Conservation (phyloP, 192 early-diverging fungal genomes). For the Coemansia sp. region DNA sequence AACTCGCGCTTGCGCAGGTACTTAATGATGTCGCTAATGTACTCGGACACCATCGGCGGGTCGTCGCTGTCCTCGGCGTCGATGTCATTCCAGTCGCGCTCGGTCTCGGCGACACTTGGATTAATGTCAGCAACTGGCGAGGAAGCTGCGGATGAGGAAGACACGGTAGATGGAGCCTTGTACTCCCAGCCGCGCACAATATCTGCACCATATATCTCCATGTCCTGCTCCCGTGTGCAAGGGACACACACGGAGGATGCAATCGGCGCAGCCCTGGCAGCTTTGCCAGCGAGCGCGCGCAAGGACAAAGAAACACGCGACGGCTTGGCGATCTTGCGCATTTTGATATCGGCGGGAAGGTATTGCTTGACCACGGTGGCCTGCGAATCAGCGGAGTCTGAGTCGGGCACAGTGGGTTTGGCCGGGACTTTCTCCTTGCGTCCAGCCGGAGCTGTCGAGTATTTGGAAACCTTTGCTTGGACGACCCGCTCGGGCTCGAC, state of each 20-base stretch:
- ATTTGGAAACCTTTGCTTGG: constrained; percentile 23
- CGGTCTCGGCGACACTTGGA: not conserved
- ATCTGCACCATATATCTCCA: too few species aligned
- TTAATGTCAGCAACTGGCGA: constrained; percentile 10
- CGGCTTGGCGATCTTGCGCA: constrained; percentile 47
- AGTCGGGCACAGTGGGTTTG: not conserved
- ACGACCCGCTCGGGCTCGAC: constrained; percentile 32
- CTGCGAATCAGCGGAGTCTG: constrained; percentile 36
- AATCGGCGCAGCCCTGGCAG: constrained; percentile 14
- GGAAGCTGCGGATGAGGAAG: not conserved
- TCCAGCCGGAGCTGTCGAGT: constrained; percentile 1
- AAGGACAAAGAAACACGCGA: constrained; percentile 35
- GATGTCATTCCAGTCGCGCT: constrained; percentile 69
- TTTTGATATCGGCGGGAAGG: not conserved
- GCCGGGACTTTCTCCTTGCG: not conserved
- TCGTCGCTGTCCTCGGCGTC: constrained; percentile 80
- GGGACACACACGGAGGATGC: not conserved
- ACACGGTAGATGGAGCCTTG: too few species aligned
- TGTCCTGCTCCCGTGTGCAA: too few species aligned
- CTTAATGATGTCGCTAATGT: too few species aligned
- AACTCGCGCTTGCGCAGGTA: too few species aligned
- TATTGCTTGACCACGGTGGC: constrained; percentile 32
- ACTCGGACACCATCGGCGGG: constrained; percentile 80
- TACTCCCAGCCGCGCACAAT: too few species aligned
- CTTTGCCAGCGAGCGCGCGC: constrained; percentile 14